A percentile compares a stretch with the other conserved stretches of the same genome.
phyloP scores from a whole-genome alignment of 768 basidiomycete species.

The Psilocybe cyanescens region DNA sequence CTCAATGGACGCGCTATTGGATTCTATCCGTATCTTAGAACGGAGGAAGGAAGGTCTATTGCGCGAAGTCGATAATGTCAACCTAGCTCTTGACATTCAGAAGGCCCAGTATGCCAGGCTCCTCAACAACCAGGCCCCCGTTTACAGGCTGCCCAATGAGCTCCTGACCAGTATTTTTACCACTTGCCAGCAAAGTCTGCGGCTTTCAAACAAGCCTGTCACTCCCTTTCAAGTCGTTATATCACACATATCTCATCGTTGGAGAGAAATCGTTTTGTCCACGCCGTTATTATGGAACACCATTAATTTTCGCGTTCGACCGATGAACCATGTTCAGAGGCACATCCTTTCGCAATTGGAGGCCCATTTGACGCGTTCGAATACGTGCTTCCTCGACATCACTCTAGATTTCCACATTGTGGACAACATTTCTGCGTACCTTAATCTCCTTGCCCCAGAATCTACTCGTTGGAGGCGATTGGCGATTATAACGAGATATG shows the following conservation, averaged over 20 bases:
- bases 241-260: constrained; percentile 49
- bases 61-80: constrained; percentile 35
- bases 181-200: constrained; percentile 27
- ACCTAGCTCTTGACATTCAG: constrained; percentile 33
- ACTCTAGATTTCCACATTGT: constrained; percentile 31
- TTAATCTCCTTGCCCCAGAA: constrained; percentile 35
- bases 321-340: constrained; percentile 16
- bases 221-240: constrained; percentile 39
- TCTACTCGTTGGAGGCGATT: constrained; percentile 43
- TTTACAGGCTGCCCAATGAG: constrained; percentile 44
- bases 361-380: constrained; percentile 42
- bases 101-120: constrained; percentile 36
- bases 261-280: constrained; percentile 43
- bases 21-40: constrained; percentile 30
- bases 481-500: constrained; percentile 31
- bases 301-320: constrained; percentile 35
- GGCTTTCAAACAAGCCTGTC: constrained; percentile 1
- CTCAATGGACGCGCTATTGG: constrained; percentile 8
- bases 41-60: constrained; percentile 32
- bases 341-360: constrained; percentile 31
- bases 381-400: constrained; percentile 39
- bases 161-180: constrained; percentile 43
- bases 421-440: constrained; percentile 28
- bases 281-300: constrained; percentile 50
- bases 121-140: constrained; percentile 34